A percentile compares a stretch with the other conserved stretches of the same genome.
Evolutionary conservation across 257 asterid species (phyloP).

Genomic region (Craterostigma plantagineum): DNA sequence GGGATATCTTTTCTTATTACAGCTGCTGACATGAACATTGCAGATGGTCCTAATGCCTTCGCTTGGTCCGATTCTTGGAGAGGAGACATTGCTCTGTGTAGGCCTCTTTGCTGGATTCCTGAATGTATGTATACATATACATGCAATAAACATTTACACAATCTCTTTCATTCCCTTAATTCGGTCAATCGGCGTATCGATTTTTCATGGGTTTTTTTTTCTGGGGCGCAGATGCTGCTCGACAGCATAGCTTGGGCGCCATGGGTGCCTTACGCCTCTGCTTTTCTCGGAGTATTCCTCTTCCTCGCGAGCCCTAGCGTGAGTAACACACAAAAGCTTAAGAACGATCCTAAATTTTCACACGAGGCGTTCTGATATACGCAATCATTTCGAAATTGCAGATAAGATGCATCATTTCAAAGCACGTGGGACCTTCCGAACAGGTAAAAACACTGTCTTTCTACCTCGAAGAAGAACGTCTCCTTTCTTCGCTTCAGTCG

Average conservation of each 20-base stretch:
- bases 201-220: conserved; percentile 6
- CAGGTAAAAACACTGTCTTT: conserved; percentile 33
- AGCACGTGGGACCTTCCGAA: conserved; percentile 57
- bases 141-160: neutral
- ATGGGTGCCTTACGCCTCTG: conserved; percentile 74
- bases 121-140: conserved; percentile 18
- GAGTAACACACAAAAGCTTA: conserved; percentile 13
- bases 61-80: conserved; percentile 58
- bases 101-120: conserved; percentile 60
- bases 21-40: conserved; percentile 1
- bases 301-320: conserved; percentile 65
- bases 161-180: too few species aligned
- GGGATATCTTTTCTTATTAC: neutral
- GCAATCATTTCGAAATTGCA: conserved; percentile 12
- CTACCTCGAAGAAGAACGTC: neutral
- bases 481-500: neutral
- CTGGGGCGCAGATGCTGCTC: conserved; percentile 46
- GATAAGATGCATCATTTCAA: conserved; percentile 75
- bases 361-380: neutral
- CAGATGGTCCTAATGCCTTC: conserved; percentile 72
- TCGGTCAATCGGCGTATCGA: too few species aligned
- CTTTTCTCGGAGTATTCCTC: conserved; percentile 33
- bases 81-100: conserved; percentile 48
- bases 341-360: neutral
- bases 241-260: conserved; percentile 79